Evolutionary conservation across 345 rosid genomes (phyloP).

Genomic region (Salix exigua): DNA sequence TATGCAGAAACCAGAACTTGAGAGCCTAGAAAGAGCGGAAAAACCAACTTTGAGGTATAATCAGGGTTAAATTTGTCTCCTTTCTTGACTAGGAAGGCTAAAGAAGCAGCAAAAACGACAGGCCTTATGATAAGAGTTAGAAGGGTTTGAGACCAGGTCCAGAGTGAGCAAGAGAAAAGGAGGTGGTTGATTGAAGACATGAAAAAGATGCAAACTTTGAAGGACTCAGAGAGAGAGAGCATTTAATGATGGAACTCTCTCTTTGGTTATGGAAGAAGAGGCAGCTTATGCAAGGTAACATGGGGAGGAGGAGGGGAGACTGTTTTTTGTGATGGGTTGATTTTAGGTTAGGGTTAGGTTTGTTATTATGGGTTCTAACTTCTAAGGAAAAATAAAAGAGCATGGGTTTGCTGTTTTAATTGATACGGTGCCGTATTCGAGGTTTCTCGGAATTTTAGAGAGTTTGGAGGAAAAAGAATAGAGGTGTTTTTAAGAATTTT

Average conservation of each 20-base stretch:
- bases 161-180: conserved; percentile 37
- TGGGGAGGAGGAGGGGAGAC: background rate
- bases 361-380: background rate
- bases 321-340: background rate
- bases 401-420: background rate
- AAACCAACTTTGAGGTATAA: conserved; percentile 10
- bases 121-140: conserved; percentile 31
- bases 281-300: conserved; percentile 27
- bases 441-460: no score
- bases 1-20: conserved; percentile 13
- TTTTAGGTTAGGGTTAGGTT: conserved; percentile 1
- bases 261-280: conserved; percentile 10
- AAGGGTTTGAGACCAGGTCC: conserved; percentile 40
- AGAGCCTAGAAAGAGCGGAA: conserved; percentile 19
- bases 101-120: conserved; percentile 18
- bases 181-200: conserved; percentile 66
- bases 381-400: background rate
- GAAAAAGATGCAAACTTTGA: conserved; percentile 37
- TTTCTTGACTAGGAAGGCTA: conserved; percentile 20
- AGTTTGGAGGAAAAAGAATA: no score
- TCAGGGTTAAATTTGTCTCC: background rate
- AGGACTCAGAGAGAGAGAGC: conserved; percentile 40
- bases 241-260: conserved; percentile 43
- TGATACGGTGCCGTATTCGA: background rate
- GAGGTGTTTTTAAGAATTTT: no score